Evolutionary conservation across 2,329 filamentous ascomycete genomes (phyloP).

Genomic region (Aureobasidium sp.): DNA sequence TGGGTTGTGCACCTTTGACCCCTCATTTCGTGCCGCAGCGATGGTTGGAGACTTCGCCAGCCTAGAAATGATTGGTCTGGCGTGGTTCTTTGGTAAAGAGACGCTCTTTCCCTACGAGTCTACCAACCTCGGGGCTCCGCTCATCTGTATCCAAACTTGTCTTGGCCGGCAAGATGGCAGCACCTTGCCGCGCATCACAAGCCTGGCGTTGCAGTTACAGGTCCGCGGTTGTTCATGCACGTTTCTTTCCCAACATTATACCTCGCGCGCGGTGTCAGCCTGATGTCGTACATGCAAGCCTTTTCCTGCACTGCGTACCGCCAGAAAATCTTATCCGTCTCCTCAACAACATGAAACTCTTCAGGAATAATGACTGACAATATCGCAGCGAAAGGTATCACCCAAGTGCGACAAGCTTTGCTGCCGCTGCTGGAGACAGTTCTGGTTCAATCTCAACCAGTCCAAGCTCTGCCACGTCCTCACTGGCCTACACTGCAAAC

Average conservation of each 20-base stretch:
- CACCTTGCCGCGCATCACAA: conserved; percentile 1
- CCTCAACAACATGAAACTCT: conserved; percentile 8
- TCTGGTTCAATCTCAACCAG: conserved; percentile 46
- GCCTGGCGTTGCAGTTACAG: conserved; percentile 5
- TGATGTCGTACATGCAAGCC: conserved; percentile 14
- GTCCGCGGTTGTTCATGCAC: conserved; percentile 4
- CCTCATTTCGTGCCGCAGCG: conserved; percentile 4
- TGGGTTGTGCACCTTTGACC: conserved; percentile 4
- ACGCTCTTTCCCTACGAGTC: background rate
- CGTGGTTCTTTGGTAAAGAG: conserved; percentile 20
- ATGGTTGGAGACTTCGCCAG: background rate
- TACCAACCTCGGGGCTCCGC: background rate
- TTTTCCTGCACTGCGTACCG: conserved; percentile 10
- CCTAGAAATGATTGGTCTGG: conserved; percentile 5
- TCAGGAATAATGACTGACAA: conserved; percentile 15
- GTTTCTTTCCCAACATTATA: conserved; percentile 6
- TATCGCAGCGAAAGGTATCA: conserved; percentile 37
- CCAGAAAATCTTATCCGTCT: background rate
- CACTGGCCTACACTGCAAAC: conserved; percentile 31
- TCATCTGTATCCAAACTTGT: background rate
- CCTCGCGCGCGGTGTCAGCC: conserved; percentile 13
- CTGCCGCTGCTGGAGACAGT: conserved; percentile 46
- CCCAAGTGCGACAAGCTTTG: conserved; percentile 32
- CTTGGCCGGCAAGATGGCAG: conserved; percentile 9
- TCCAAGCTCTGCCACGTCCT: conserved; percentile 42